Evolutionary conservation across 176 grass and related monocot species (phyloP), one percentile per base, ranked within the genome.

Genomic region (Secale cereale): DNA sequence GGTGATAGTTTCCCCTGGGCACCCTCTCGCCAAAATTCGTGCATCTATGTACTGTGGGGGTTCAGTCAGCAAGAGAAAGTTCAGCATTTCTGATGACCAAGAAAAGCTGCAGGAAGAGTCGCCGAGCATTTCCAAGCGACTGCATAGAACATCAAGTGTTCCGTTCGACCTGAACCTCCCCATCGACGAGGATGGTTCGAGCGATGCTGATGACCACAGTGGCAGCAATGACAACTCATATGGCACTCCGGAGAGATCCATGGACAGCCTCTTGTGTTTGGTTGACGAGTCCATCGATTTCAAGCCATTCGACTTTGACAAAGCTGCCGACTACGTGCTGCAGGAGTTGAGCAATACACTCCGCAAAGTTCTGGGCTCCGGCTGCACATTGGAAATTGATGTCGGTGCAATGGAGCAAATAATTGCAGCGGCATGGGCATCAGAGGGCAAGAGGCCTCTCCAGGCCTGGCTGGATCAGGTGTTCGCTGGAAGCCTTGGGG

Each of bases 111-210:
- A 27, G 75, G 41, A 92, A 70, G 50, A 94, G 22, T 77, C 78
- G 3, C 69, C 69, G 0, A 57, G 72, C 78, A 71, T 79, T 78
- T 79, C 86, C 26, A 85, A 96, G 88, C 69, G 87, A 81, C 83
- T 67, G 39, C 31, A 90, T 74, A 88, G 81, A 50, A 69, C 65
- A 31, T 87, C 85, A 29, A 81, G 91, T 31, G 36, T 80, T 27
- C 69, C 83, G 8, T 92, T 99, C 10, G 91, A 99, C 80, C 75
- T 99, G 82, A 99, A 99, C 78, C 81, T 96, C 30, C 86, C 97
- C 3, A 78, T 89, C 0, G 88, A 92, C 1, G 91, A 94, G 63
- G 77, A 40, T 3, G 91, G 90, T 45, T 32, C 65, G 4, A 76
- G 84, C 11, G 72, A 85, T 79, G 33, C 52, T 35, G 76, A 89